These are phyloP conservation scores for Cordyceps pruinosa DNA, from an alignment of 2,329 filamentous ascomycete genomes.

Conservation along the genomic window DNA sequence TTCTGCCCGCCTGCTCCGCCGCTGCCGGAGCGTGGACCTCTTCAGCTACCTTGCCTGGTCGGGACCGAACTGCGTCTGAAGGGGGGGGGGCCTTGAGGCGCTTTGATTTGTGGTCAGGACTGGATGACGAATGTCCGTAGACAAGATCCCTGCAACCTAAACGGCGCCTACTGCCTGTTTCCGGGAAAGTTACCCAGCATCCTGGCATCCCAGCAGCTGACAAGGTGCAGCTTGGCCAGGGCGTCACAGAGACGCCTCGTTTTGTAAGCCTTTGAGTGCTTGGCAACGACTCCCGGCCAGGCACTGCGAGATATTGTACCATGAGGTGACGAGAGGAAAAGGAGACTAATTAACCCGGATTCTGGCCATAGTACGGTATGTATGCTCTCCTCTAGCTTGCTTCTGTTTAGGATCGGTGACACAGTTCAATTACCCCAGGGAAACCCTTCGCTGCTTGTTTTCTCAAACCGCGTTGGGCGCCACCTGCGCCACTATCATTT, in stretches of 20 bases:
- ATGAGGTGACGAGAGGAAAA: too few relatives aligned
- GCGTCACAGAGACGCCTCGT: not conserved
- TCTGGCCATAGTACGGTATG: not conserved
- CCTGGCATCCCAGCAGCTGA: not conserved
- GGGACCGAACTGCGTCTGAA: not conserved
- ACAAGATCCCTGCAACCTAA: not conserved
- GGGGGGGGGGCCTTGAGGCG: not conserved
- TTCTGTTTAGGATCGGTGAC: not conserved
- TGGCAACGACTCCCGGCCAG: too few relatives aligned
- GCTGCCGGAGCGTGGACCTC: not conserved
- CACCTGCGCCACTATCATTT: slow-evolving; percentile 1
- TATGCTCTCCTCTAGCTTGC: too few relatives aligned
- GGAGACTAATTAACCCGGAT: too few relatives aligned
- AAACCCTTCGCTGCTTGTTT: not conserved
- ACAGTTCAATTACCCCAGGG: not conserved
- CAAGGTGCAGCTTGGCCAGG: not conserved
- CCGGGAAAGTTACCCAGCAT: not conserved
- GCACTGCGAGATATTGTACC: too few relatives aligned
- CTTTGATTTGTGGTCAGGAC: not conserved
- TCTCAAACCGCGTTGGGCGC: slow-evolving; percentile 1
- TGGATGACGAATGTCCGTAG: not conserved
- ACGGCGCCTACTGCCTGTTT: not conserved
- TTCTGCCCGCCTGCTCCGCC: not conserved
- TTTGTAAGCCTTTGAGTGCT: too few relatives aligned
- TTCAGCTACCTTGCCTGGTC: not conserved